phyloP scores from a whole-genome alignment of 495 filamentous ascomycete species.

The Terfezia boudieri region DNA sequence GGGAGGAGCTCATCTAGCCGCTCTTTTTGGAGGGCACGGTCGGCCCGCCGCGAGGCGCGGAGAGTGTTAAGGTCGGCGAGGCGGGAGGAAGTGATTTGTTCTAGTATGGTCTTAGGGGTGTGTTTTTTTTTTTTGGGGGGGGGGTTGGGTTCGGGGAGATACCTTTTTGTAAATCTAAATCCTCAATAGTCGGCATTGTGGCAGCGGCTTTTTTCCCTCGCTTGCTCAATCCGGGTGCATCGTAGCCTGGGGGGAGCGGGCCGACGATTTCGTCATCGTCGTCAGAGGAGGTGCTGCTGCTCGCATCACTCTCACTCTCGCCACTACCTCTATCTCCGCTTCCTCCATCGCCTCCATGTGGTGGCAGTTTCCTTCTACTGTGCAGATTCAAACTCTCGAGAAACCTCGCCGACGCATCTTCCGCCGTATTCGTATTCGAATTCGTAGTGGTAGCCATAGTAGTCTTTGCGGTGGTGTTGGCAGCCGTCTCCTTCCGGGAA shows the following conservation, averaged over 20 bases:
- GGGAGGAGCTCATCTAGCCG: conserved; percentile 59
- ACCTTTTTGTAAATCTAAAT: conserved; percentile 50
- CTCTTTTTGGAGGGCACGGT: conserved; percentile 37
- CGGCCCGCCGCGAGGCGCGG: conserved; percentile 38
- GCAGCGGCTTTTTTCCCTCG: conserved; percentile 23
- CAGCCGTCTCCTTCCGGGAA: conserved; percentile 14
- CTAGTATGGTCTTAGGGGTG: conserved; percentile 12
- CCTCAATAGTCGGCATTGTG: conserved; percentile 49
- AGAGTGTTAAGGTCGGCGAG: conserved; percentile 10
- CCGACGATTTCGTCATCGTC: conserved; percentile 38
- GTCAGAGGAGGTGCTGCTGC: conserved; percentile 11
- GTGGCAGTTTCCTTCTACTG: not conserved
- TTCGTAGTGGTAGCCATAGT: too few species aligned
- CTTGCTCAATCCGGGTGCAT: not conserved
- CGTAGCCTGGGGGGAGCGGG: conserved; percentile 36
- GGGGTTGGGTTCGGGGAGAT: conserved; percentile 7
- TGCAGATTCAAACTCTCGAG: too few species aligned
- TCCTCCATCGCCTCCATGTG: not conserved
- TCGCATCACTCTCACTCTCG: conserved; percentile 1
- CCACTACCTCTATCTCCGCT: conserved; percentile 5
- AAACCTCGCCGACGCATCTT: not conserved
- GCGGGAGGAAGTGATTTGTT: too few species aligned
- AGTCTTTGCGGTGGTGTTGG: not conserved
- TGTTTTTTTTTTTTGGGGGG: not conserved
- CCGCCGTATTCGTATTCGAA: not conserved